These are phyloP conservation scores for Podospora comata DNA, from an alignment of 495 filamentous ascomycete genomes.

Conservation along the genomic window DNA sequence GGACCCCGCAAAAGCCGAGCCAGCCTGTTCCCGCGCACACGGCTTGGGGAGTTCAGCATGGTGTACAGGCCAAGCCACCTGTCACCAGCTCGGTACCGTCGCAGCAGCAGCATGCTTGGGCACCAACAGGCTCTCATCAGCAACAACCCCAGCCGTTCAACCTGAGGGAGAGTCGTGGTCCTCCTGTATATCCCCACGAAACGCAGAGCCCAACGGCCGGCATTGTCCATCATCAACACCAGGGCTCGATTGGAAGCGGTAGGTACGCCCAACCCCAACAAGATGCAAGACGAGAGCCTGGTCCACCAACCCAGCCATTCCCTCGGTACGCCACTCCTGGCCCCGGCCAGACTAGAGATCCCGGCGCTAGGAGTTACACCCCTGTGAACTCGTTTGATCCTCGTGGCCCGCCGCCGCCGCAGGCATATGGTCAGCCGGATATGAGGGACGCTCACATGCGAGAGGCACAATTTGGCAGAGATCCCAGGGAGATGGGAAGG, in stretches of 20 bases:
- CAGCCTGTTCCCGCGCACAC: conserved; percentile 39
- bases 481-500: conserved; percentile 8
- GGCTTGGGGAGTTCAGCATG: conserved; percentile 46
- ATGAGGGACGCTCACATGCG: conserved; percentile 18
- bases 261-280: conserved; percentile 24
- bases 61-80: conserved; percentile 37
- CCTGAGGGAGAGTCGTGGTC: conserved; percentile 39
- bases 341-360: conserved; percentile 24
- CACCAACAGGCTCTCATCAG: conserved; percentile 30
- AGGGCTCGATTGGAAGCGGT: conserved; percentile 23
- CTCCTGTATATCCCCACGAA: conserved; percentile 32
- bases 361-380: conserved; percentile 29
- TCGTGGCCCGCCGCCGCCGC: conserved; percentile 24
- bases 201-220: conserved; percentile 26
- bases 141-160: conserved; percentile 37
- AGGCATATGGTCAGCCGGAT: conserved; percentile 18
- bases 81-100: conserved; percentile 38
- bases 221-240: conserved; percentile 30
- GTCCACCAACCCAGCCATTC: conserved; percentile 25
- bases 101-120: conserved; percentile 40
- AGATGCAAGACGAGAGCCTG: conserved; percentile 23
- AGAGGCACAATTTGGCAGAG: conserved; percentile 13
- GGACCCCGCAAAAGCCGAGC: conserved; percentile 37
- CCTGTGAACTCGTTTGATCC: conserved; percentile 27
- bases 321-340: conserved; percentile 32